Evolutionary conservation across 2,329 filamentous ascomycete genomes (phyloP).

Genomic region (Colletotrichum caudatum): DNA sequence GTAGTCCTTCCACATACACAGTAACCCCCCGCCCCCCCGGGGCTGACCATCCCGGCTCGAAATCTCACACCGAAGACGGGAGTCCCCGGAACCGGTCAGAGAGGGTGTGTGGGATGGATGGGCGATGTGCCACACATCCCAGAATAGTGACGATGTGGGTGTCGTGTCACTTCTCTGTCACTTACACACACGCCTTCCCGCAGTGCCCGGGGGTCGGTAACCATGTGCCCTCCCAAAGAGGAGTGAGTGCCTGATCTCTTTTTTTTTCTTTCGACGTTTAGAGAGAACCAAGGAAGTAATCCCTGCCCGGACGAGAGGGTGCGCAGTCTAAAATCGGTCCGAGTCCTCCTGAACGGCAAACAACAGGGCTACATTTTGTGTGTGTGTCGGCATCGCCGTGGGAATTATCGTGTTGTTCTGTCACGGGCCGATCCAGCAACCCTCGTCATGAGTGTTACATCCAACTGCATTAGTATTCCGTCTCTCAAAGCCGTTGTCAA

Average conservation of each 20-base stretch:
- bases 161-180: neutral
- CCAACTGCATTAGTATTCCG: neutral
- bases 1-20: slow-evolving; percentile 12
- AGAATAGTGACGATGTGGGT: neutral
- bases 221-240: neutral
- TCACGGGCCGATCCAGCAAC: neutral
- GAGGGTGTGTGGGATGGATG: neutral
- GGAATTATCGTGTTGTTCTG: neutral
- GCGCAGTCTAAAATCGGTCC: neutral
- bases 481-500: neutral
- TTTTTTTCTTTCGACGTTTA: neutral
- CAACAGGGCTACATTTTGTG: neutral
- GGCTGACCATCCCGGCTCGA: slow-evolving; percentile 14
- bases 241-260: too few species aligned
- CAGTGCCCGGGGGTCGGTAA: neutral
- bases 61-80: slow-evolving; percentile 41
- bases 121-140: neutral
- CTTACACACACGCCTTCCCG: neutral
- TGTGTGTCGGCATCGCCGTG: neutral
- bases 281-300: neutral
- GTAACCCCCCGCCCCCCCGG: too few species aligned
- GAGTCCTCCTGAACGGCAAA: neutral
- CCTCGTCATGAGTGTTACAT: neutral
- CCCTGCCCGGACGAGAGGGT: neutral
- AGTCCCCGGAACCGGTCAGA: slow-evolving; percentile 38